A percentile compares a stretch with the other conserved stretches of the same genome.
phyloP scores from a whole-genome alignment of 176 grass and related monocot species.

The Saccharum officinarum region DNA sequence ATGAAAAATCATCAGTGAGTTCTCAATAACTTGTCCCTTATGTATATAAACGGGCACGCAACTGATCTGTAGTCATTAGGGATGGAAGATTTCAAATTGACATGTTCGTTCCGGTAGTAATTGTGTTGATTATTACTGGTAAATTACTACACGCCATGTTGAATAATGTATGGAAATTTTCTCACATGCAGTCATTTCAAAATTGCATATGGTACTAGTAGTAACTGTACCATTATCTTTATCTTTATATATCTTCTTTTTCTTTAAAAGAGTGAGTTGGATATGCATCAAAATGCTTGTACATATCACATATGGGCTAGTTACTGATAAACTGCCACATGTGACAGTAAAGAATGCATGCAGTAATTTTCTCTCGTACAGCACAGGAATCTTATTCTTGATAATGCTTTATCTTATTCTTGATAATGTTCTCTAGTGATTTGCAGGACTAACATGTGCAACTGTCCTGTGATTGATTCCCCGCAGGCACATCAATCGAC shows the following conservation, averaged over 20 bases:
- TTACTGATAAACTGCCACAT: neutral
- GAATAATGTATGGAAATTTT: neutral
- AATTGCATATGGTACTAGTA: neutral
- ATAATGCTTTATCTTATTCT: neutral
- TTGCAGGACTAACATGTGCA: neutral
- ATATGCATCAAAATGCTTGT: neutral
- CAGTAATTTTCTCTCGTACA: neutral
- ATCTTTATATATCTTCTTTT: neutral
- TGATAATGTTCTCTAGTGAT: neutral
- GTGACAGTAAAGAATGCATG: too few species aligned
- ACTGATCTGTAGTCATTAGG: neutral
- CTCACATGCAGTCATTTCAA: neutral
- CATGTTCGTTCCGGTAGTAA: neutral
- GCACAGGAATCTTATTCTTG: neutral
- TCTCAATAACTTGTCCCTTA: neutral
- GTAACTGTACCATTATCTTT: neutral
- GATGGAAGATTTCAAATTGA: neutral
- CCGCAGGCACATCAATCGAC: constrained; percentile 69
- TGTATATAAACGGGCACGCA: too few species aligned
- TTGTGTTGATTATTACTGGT: neutral
- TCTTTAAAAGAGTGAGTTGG: neutral
- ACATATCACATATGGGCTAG: neutral
- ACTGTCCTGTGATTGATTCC: neutral
- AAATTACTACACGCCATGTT: neutral
- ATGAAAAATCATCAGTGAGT: neutral